Evolutionary conservation across 345 rosid genomes (phyloP).

Genomic region (Chamaenerion angustifolium): DNA sequence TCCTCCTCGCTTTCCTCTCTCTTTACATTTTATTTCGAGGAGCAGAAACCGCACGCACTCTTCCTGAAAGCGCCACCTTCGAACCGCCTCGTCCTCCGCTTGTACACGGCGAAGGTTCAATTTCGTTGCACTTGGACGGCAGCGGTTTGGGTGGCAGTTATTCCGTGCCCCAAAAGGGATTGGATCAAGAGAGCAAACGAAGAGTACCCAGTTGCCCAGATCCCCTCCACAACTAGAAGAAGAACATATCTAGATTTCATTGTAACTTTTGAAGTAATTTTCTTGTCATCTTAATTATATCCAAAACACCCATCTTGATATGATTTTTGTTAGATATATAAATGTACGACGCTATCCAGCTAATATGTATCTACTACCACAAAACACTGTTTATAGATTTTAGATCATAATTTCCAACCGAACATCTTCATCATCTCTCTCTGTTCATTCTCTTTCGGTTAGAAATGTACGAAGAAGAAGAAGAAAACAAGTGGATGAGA

Average conservation of each 20-base stretch:
- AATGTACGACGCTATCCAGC: too few relatives aligned
- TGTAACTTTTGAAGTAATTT: too few relatives aligned
- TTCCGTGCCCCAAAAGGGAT: not conserved
- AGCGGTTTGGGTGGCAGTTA: not conserved
- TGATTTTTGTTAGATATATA: too few relatives aligned
- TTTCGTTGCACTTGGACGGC: not conserved
- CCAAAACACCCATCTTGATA: too few relatives aligned
- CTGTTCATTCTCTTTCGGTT: too few relatives aligned
- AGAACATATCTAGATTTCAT: not conserved
- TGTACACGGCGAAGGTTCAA: not conserved
- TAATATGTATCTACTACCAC: too few relatives aligned
- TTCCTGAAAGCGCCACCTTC: not conserved
- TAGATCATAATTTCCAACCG: too few relatives aligned
- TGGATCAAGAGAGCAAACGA: conserved; percentile 7
- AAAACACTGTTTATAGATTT: too few relatives aligned
- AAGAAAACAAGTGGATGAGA: too few relatives aligned
- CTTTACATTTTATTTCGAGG: conserved; percentile 4
- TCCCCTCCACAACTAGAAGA: conserved; percentile 14
- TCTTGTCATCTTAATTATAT: too few relatives aligned
- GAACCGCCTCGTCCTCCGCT: not conserved
- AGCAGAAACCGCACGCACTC: not conserved
- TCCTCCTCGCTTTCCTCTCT: conserved; percentile 1
- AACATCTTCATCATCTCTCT: too few relatives aligned
- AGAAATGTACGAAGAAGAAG: too few relatives aligned
- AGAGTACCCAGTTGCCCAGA: conserved; percentile 17